Base-by-base conservation (phyloP, 495 filamentous ascomycete genomes). In the Thermochaetoides thermophila region DNA sequence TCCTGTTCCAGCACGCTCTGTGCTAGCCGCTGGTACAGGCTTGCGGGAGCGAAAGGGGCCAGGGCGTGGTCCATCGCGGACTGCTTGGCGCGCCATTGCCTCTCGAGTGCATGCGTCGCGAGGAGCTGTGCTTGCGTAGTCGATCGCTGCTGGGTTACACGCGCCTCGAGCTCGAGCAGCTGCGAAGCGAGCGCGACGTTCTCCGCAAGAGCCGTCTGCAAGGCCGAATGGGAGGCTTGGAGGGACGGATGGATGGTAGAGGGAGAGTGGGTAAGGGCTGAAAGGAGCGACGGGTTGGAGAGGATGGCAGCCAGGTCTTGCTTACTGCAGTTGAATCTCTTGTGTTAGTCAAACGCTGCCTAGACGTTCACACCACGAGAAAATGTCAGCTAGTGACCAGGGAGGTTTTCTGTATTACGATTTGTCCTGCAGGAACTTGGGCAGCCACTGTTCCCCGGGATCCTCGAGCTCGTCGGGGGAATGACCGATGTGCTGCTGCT, bases 41-140 rank as follows among this genome's bases (percentile, higher is more conserved):
- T 75, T 26, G 78, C 81, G 0, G 86, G 82, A 21, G 79, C 76
- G 60, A 89, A 97, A 7, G 80, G 79, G 38, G 76, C 73, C 29
- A 97, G 60, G 7, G 81, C 83, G 4, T 68, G 56, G 49, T 97
- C 89, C 76, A 92, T 89, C 35, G 83, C 81, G 3, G 68, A 63
- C 52, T 95, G 82, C 52, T 91, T 92, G 29, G 75, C 69, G 26
- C 79, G 74, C 84, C 89, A 95, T 37, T 78, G 73, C n/a, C 81
- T 74, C 49, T 95, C 89, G 2, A 94, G 74, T 5, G 80, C 83
- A 46, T 83, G 79, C 13, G 87, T 72, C 2, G 75, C 67, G 1
- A 96, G 71, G 2, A 97, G 73, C 31, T 85, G 78, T 2, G 78
- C 73, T 52, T 95, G 83, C 0, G 81, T 76, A 6, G 59, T 57